Evolutionary conservation across 768 basidiomycete genomes (phyloP).

Genomic region (Pleurotus ostreatus): DNA sequence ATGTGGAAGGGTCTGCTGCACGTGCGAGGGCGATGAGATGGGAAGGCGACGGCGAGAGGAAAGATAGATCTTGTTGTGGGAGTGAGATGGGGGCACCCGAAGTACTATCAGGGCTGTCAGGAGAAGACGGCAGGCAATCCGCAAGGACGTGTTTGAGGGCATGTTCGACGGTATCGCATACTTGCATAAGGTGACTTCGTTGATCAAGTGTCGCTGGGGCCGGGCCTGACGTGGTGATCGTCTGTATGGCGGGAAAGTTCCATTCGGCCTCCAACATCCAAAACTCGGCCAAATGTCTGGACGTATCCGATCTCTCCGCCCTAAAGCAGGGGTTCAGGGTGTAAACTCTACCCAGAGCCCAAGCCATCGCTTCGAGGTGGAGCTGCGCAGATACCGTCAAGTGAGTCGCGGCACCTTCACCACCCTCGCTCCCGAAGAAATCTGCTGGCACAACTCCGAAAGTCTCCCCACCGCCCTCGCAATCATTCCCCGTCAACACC

Average conservation of each 20-base stretch:
- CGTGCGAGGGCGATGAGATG: slow-evolving; percentile 23
- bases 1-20: slow-evolving; percentile 25
- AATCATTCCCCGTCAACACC: slow-evolving; percentile 85
- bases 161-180: slow-evolving; percentile 36
- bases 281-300: slow-evolving; percentile 94
- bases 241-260: slow-evolving; percentile 30
- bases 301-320: slow-evolving; percentile 85
- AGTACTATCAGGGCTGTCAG: background rate
- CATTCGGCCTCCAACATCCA: slow-evolving; percentile 99
- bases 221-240: too few relatives aligned
- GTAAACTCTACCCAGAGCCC: slow-evolving; percentile 79
- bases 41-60: background rate
- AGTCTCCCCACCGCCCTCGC: slow-evolving; percentile 94
- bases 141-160: slow-evolving; percentile 5
- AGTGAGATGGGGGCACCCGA: background rate
- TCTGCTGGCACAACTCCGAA: slow-evolving; percentile 65
- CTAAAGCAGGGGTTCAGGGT: slow-evolving; percentile 93
- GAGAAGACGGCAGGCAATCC: background rate
- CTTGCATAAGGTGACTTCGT: slow-evolving; percentile 35
- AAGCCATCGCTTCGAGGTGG: slow-evolving; percentile 85
- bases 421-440: slow-evolving; percentile 65
- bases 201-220: background rate
- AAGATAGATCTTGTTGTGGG: background rate
- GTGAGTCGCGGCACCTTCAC: slow-evolving; percentile 35
- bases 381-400: slow-evolving; percentile 96